Base-by-base conservation (phyloP, 768 basidiomycete genomes). In the Suillus subaureus region DNA sequence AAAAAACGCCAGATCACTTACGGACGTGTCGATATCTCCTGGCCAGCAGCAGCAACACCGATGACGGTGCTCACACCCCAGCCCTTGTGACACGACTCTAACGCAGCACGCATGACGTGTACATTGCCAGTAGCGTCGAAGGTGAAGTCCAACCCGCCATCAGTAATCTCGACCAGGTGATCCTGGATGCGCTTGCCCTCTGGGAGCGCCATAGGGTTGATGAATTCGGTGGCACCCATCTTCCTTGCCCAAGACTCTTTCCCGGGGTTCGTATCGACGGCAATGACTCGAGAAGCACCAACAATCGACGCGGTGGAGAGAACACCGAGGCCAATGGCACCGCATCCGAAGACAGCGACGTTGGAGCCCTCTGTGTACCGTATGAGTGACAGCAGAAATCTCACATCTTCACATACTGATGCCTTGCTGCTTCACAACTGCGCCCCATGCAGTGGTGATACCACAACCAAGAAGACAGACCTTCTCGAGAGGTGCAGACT, bases 81-180 rank as follows among this genome's bases (percentile, higher is more conserved):
- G 16, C 97, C 97, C 76, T 99, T 99, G 79, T 99, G 97, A 78
- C 96, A 98, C n/a, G 96, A 93, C 80, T 99, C 97, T 56, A 99
- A 87, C 31, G 97, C 97, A 58, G 90, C 82, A 67, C 96, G 88
- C 96, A 97, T 98, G 68, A 97, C 95, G 35, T 94, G 81, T 12
- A 95, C 92, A 75, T 97, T 98, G 26, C 97, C 97, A 12, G 97
- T 99, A 70, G 91, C 92, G 73, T 99, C 97, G 73, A 96, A 99
- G 15, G 97, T 99, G 77, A 89, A 98, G 79, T 99, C 97, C 43
- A 97, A 82, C 31, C 97, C 97, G 21, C 97, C 97, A 71, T 99
- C 97, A 4, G 97, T 99, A 70, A 95, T 86, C 74, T 96, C 93
- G 55, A 97, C 83, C 39, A 99, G 85, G 73, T 94, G 77, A 67